phyloP scores from a whole-genome alignment of 352 stramenopile genomes.

The Pythium insidiosum region DNA sequence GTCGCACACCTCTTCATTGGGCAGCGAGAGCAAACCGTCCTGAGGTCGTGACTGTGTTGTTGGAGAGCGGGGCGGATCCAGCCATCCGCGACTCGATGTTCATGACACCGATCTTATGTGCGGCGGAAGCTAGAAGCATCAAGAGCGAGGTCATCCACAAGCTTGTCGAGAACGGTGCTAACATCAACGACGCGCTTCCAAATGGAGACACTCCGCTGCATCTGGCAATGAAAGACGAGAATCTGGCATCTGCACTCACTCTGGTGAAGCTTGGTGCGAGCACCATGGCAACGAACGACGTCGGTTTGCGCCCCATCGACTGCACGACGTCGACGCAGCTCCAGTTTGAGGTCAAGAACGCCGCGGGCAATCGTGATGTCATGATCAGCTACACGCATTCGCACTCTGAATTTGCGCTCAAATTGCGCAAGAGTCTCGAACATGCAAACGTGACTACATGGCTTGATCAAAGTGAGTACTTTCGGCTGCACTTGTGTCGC shows the following conservation, averaged over 20 bases:
- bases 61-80: constrained; percentile 40
- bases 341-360: constrained; percentile 78
- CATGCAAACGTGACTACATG: constrained; percentile 67
- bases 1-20: constrained; percentile 63
- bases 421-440: constrained; percentile 63
- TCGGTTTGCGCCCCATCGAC: constrained; percentile 62
- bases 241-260: constrained; percentile 50
- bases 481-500: not conserved
- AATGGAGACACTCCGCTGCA: constrained; percentile 72
- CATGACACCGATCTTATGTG: constrained; percentile 62
- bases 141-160: constrained; percentile 39
- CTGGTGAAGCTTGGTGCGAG: constrained; percentile 46
- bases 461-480: constrained; percentile 52
- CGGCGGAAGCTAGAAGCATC: constrained; percentile 44
- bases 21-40: constrained; percentile 49
- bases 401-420: constrained; percentile 60
- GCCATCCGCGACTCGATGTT: constrained; percentile 42
- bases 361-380: constrained; percentile 68
- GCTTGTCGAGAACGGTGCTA: constrained; percentile 36
- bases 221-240: constrained; percentile 64
- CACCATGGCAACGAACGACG: constrained; percentile 56
- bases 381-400: constrained; percentile 88
- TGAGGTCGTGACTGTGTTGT: constrained; percentile 34
- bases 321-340: constrained; percentile 77
- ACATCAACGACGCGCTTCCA: constrained; percentile 56